These are phyloP conservation scores for Phlebiopsis flavidoalba DNA, from an alignment of 768 basidiomycete genomes.

Conservation along the genomic window DNA sequence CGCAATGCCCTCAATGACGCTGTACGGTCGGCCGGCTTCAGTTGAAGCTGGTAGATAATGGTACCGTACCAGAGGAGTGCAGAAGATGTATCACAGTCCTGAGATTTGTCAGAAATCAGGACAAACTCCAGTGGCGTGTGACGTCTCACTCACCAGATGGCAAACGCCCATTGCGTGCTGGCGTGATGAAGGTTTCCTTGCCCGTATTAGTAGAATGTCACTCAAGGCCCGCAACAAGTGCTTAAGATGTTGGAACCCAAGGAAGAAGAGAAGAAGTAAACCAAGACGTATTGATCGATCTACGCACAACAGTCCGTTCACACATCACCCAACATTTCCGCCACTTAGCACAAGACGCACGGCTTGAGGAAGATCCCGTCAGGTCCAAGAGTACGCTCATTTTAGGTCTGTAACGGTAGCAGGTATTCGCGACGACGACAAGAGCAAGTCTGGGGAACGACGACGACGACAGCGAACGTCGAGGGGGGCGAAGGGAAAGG, in stretches of 20 bases:
- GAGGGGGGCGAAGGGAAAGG: background rate
- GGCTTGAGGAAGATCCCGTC: conserved; percentile 84
- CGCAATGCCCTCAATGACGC: conserved; percentile 80
- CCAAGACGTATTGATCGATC: conserved; percentile 77
- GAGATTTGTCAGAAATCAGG: conserved; percentile 4
- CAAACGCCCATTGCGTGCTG: conserved; percentile 91
- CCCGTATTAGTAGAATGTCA: conserved; percentile 63
- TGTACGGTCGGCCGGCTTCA: conserved; percentile 58
- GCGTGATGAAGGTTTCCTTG: conserved; percentile 90
- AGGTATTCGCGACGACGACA: background rate
- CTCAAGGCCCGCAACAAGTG: conserved; percentile 72
- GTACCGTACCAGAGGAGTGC: conserved; percentile 87
- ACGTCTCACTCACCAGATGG: conserved; percentile 62
- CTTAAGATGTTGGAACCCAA: conserved; percentile 90
- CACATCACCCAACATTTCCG: background rate
- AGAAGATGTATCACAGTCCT: conserved; percentile 89
- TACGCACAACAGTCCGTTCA: conserved; percentile 24
- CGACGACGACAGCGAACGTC: background rate
- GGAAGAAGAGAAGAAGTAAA: conserved; percentile 77
- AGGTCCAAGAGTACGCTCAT: conserved; percentile 52
- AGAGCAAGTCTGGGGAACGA: background rate
- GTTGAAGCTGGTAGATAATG: conserved; percentile 89
- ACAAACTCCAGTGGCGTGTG: conserved; percentile 13
- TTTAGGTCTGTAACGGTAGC: background rate
- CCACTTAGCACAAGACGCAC: background rate